Conservation (phyloP, 2,329 filamentous ascomycete genomes). For the Gnomoniopsis sp. region DNA sequence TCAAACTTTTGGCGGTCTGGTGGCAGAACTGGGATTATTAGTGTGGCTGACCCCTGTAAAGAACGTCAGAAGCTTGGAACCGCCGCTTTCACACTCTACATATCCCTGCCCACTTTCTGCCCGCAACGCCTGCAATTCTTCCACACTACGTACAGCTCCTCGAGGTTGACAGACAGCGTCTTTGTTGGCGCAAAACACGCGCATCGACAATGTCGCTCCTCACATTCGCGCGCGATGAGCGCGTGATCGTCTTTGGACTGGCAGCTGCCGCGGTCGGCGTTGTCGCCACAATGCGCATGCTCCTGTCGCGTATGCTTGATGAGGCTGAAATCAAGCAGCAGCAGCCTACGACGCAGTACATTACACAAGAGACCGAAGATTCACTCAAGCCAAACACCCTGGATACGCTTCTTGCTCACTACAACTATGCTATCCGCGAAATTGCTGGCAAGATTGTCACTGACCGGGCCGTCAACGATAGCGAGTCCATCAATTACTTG, state of each 20-base stretch:
- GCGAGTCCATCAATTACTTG: constrained; percentile 44
- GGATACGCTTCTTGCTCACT: constrained; percentile 64
- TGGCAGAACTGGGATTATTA: too few species aligned
- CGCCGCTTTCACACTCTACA: background rate
- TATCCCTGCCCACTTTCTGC: background rate
- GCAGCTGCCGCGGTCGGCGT: constrained; percentile 58
- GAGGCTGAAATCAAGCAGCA: constrained; percentile 63
- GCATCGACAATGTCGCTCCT: constrained; percentile 24
- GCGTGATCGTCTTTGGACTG: constrained; percentile 50
- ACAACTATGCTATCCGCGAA: constrained; percentile 69
- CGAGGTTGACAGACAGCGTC: background rate
- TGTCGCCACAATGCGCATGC: constrained; percentile 52
- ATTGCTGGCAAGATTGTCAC: constrained; percentile 60
- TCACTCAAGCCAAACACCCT: constrained; percentile 64
- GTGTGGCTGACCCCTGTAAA: background rate
- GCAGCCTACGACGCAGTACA: constrained; percentile 67
- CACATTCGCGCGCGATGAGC: constrained; percentile 45
- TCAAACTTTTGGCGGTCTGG: constrained; percentile 23
- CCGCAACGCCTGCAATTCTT: too few species aligned
- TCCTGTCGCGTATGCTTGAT: constrained; percentile 58
- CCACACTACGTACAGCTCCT: too few species aligned
- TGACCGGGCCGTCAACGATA: constrained; percentile 58
- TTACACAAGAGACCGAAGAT: constrained; percentile 73
- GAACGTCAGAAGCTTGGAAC: background rate
- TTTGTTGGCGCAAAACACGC: constrained; percentile 5